Percentiles rank a stretch among this genome's conserved stretches.
Evolutionary conservation across 805 yeast genomes (phyloP).

Genomic region (Metschnikowia noctiluminum): DNA sequence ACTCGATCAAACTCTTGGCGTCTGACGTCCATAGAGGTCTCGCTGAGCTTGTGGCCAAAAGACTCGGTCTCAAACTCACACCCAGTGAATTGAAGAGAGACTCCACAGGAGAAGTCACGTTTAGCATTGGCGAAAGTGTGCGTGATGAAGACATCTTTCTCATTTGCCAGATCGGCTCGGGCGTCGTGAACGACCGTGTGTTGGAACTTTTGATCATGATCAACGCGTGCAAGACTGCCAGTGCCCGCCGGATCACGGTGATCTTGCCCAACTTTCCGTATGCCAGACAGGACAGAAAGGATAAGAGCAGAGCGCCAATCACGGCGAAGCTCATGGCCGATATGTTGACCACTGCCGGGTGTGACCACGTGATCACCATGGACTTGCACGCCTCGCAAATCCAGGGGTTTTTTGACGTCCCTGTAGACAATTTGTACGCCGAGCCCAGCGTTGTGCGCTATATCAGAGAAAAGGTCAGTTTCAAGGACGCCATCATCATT

Average conservation of each 20-base stretch:
- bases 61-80: constrained; percentile 57
- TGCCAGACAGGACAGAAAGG: constrained; percentile 87
- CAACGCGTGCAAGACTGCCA: constrained; percentile 78
- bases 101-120: constrained; percentile 70
- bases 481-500: constrained; percentile 64
- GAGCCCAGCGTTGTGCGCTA: constrained; percentile 79
- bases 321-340: constrained; percentile 85
- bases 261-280: constrained; percentile 82
- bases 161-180: constrained; percentile 76
- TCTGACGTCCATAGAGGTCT: constrained; percentile 66
- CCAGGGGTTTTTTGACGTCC: constrained; percentile 80
- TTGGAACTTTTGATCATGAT: constrained; percentile 75
- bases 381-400: constrained; percentile 87
- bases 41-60: constrained; percentile 64
- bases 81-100: constrained; percentile 64
- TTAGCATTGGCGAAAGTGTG: constrained; percentile 75
- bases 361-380: constrained; percentile 84
- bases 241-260: constrained; percentile 79
- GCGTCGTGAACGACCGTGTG: constrained; percentile 68
- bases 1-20: constrained; percentile 65
- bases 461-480: constrained; percentile 59
- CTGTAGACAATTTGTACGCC: constrained; percentile 81
- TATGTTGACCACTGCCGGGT: constrained; percentile 78
- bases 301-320: constrained; percentile 80
- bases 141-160: constrained; percentile 83